A percentile compares a stretch with the other conserved stretches of the same genome.
These are phyloP conservation scores for Phytophthora hybrid DNA, from an alignment of 352 stramenopile genomes.

Conservation along the genomic window DNA sequence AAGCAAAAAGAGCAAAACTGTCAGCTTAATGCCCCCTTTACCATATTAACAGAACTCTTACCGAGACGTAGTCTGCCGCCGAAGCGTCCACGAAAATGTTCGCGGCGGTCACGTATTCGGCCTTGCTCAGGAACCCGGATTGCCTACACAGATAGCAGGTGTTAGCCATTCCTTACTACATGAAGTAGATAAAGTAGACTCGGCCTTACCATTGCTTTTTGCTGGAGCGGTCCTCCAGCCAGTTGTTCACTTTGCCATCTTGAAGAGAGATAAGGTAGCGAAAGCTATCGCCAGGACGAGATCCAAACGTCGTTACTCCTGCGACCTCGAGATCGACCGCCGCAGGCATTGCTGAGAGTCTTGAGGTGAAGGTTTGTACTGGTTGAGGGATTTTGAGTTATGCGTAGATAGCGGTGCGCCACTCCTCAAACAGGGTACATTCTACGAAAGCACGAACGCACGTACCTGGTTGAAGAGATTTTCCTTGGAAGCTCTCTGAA, in stretches of 20 bases:
- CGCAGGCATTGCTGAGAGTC: not conserved
- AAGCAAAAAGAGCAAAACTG: not conserved
- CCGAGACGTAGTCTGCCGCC: constrained; percentile 23
- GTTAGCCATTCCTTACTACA: too few relatives aligned
- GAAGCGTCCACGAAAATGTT: constrained; percentile 33
- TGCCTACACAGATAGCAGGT: constrained; percentile 7
- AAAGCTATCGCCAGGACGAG: not conserved
- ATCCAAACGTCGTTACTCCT: constrained; percentile 13
- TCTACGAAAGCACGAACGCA: too few relatives aligned
- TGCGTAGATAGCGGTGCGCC: not conserved
- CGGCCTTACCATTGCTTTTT: constrained; percentile 24
- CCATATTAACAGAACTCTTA: not conserved
- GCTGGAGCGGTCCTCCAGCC: constrained; percentile 19
- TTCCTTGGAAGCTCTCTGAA: too few relatives aligned
- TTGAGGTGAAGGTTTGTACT: not conserved
- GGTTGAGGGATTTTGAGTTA: not conserved
- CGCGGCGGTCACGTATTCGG: constrained; percentile 22
- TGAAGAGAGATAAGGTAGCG: constrained; percentile 19
- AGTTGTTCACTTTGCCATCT: constrained; percentile 15
- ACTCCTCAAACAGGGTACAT: too few relatives aligned
- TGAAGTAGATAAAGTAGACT: not conserved
- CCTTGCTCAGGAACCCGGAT: constrained; percentile 28
- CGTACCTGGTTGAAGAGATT: too few relatives aligned
- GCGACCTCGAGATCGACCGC: not conserved
- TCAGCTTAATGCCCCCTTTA: too few relatives aligned